Percentiles rank a stretch among this genome's conserved stretches.
phyloP scores from a whole-genome alignment of 306 rosid species.

The Prunus fruticosa region DNA sequence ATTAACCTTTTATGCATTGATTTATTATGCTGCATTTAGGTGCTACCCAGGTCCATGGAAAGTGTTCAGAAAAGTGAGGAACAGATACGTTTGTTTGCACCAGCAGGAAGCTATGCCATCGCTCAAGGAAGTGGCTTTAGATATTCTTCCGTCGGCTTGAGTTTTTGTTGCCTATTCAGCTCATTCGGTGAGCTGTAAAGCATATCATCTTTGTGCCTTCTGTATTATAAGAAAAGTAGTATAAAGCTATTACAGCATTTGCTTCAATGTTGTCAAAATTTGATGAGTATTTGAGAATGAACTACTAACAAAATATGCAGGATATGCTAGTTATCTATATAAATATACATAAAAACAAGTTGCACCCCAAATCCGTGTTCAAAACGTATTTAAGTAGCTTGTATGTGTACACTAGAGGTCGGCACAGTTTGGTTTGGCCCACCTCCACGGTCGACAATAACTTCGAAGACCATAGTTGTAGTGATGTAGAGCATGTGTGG shows the following conservation, averaged over 20 bases:
- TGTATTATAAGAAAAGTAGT: too few species aligned
- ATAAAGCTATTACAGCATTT: background rate
- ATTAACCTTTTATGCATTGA: background rate
- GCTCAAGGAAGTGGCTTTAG: conserved; percentile 88
- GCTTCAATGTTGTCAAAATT: background rate
- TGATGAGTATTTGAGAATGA: background rate
- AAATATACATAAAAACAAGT: too few species aligned
- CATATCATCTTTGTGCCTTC: background rate
- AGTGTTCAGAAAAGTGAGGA: conserved; percentile 64
- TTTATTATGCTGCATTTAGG: conserved; percentile 30
- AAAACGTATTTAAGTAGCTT: too few species aligned
- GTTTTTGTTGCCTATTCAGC: background rate
- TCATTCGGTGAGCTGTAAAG: background rate
- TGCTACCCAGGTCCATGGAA: conserved; percentile 93
- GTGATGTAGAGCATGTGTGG: too few species aligned
- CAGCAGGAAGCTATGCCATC: conserved; percentile 84
- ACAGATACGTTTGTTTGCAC: conserved; percentile 55
- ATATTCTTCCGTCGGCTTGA: conserved; percentile 76
- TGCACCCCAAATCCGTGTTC: too few species aligned
- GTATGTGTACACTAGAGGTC: too few species aligned
- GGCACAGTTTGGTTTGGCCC: too few species aligned
- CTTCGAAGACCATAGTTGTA: too few species aligned
- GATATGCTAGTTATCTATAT: background rate
- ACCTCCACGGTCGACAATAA: too few species aligned
- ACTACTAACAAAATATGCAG: background rate